Conservation (phyloP, 768 basidiomycete genomes). For the Lepiota brunneoincarnata region DNA sequence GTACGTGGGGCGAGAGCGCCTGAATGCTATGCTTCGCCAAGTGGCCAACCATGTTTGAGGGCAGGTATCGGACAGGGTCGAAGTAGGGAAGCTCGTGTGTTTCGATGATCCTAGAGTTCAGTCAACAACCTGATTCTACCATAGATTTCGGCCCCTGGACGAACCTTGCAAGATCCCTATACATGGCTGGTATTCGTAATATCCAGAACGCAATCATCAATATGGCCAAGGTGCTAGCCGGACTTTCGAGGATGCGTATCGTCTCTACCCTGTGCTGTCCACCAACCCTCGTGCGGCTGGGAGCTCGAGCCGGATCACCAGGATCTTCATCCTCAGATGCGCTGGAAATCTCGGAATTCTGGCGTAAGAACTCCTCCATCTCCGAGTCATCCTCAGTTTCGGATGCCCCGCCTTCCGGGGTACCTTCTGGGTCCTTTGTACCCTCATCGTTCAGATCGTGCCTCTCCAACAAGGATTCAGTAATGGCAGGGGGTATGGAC, state of each 20-base stretch:
- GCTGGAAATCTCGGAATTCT: conserved; percentile 15
- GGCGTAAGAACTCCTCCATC: conserved; percentile 16
- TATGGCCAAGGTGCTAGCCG: conserved; percentile 56
- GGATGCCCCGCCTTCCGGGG: neutral
- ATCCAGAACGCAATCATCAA: conserved; percentile 79
- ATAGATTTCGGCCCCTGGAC: conserved; percentile 19
- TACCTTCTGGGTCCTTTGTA: conserved; percentile 13
- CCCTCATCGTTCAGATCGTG: neutral
- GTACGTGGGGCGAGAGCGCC: conserved; percentile 70
- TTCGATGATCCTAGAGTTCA: conserved; percentile 61
- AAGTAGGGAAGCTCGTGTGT: conserved; percentile 78
- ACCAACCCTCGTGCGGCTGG: conserved; percentile 28
- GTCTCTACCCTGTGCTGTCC: conserved; percentile 22
- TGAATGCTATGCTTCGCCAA: conserved; percentile 68
- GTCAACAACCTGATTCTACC: conserved; percentile 1
- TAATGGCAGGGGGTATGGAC: neutral
- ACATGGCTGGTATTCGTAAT: conserved; percentile 72
- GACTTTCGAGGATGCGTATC: conserved; percentile 31
- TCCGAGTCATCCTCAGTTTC: conserved; percentile 14
- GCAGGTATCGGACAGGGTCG: conserved; percentile 63
- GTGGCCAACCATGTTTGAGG: conserved; percentile 58
- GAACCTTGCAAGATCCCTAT: conserved; percentile 72
- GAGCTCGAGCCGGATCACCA: neutral
- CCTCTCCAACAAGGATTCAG: too few relatives aligned
- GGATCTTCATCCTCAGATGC: conserved; percentile 19